Conservation (phyloP, 805 yeast species). For the Yarrowia sp. region DNA sequence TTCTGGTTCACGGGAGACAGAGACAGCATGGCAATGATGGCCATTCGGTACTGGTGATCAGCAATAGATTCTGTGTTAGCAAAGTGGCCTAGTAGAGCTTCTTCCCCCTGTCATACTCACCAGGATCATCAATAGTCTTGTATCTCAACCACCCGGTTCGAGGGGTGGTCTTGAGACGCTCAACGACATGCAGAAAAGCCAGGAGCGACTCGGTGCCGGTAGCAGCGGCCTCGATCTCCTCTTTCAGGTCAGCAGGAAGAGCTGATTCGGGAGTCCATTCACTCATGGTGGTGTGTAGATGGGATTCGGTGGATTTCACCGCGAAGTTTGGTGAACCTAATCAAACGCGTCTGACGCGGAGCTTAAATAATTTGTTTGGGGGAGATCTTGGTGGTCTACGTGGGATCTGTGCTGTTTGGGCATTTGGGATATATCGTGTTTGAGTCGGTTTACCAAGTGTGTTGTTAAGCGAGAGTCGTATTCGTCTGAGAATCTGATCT, state of each 20-base stretch:
- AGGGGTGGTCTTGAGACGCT: constrained; percentile 74
- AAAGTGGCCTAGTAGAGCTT: too few relatives aligned
- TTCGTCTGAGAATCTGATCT: too few relatives aligned
- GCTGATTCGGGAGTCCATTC: constrained; percentile 36
- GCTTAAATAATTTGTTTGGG: neutral
- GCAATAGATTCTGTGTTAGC: constrained; percentile 62
- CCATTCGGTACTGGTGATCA: constrained; percentile 98
- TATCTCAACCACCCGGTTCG: constrained; percentile 96
- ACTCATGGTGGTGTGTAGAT: constrained; percentile 6
- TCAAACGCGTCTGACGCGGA: constrained; percentile 17
- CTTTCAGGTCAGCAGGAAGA: constrained; percentile 15
- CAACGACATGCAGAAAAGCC: constrained; percentile 70
- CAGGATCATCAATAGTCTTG: constrained; percentile 59
- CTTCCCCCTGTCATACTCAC: constrained; percentile 17
- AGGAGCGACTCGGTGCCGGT: constrained; percentile 42
- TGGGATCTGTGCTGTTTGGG: too few relatives aligned
- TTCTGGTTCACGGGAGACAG: constrained; percentile 61
- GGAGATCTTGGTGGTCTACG: neutral
- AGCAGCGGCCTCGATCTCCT: constrained; percentile 11
- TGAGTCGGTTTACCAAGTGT: neutral
- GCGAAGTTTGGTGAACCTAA: constrained; percentile 17
- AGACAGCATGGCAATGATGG: constrained; percentile 75
- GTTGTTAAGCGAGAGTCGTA: too few relatives aligned
- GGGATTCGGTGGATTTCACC: neutral
- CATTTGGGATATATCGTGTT: neutral